Conservation (phyloP, 2,329 filamentous ascomycete genomes). For the Colletotrichum brevisporum region DNA sequence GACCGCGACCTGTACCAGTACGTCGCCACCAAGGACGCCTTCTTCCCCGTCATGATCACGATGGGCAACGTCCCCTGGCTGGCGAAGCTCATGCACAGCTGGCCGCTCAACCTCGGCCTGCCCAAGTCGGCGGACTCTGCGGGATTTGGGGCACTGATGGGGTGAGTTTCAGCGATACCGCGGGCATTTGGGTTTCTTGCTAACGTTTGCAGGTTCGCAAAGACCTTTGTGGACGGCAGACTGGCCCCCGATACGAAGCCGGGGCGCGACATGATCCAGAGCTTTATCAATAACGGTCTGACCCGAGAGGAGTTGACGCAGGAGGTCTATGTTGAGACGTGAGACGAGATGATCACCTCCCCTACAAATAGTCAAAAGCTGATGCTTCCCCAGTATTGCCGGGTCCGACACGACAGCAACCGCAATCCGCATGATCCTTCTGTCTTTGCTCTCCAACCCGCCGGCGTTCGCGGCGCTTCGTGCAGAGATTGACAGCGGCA, state of each 20-base stretch:
- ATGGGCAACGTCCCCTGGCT: conserved; percentile 45
- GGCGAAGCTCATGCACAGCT: conserved; percentile 43
- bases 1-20: conserved; percentile 46
- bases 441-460: conserved; percentile 66
- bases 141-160: conserved; percentile 51
- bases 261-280: conserved; percentile 50
- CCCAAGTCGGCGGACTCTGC: conserved; percentile 47
- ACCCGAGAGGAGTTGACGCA: conserved; percentile 46
- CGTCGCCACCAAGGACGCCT: conserved; percentile 37
- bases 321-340: conserved; percentile 45
- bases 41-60: conserved; percentile 41
- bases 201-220: conserved; percentile 44
- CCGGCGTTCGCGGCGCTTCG: conserved; percentile 60
- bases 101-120: conserved; percentile 41
- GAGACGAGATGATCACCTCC: neutral
- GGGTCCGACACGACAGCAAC: conserved; percentile 54
- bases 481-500: conserved; percentile 60
- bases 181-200: neutral
- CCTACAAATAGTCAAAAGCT: neutral
- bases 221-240: conserved; percentile 47
- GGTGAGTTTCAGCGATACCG: conserved; percentile 36
- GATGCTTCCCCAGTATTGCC: conserved; percentile 43
- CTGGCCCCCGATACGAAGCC: conserved; percentile 46
- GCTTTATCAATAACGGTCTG: conserved; percentile 48
- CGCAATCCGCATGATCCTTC: conserved; percentile 60